Percentiles rank a stretch among this genome's conserved stretches.
Conservation (phyloP, 1,284 basidiomycete genomes). For the Salmacisia buchloeana region DNA sequence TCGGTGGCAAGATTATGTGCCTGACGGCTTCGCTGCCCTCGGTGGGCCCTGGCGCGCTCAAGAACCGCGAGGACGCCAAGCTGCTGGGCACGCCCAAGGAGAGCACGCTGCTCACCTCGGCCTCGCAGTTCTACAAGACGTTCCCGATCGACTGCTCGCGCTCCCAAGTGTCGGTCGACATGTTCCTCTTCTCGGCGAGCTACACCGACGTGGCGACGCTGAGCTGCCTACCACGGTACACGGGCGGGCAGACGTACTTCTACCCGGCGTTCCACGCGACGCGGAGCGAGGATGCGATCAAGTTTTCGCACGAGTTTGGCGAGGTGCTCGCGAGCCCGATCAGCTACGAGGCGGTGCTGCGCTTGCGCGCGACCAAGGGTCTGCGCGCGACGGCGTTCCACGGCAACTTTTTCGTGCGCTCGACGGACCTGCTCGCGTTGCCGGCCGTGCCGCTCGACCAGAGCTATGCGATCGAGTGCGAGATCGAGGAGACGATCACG, state of each 20-base stretch:
- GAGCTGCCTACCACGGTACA: conserved; percentile 89
- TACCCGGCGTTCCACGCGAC: conserved; percentile 97
- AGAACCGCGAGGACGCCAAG: conserved; percentile 94
- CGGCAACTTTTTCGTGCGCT: conserved; percentile 98
- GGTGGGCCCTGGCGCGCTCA: conserved; percentile 82
- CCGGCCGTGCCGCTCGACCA: conserved; percentile 94
- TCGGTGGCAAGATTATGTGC: conserved; percentile 93
- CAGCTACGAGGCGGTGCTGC: conserved; percentile 94
- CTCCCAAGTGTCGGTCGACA: conserved; percentile 94
- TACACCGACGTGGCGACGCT: conserved; percentile 96
- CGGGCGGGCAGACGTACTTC: conserved; percentile 95
- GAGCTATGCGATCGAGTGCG: conserved; percentile 92
- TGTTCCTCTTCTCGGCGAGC: conserved; percentile 90
- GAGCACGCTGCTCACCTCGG: conserved; percentile 53
- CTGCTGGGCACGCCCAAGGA: conserved; percentile 89
- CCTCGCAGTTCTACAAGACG: conserved; percentile 91
- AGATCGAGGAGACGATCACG: conserved; percentile 92
- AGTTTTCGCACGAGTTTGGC: conserved; percentile 95
- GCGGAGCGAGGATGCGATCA: conserved; percentile 87
- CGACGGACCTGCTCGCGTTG: conserved; percentile 92
- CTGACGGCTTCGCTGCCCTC: conserved; percentile 81
- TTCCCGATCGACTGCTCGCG: conserved; percentile 98
- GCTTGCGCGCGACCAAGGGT: conserved; percentile 77
- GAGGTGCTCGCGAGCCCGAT: conserved; percentile 88
- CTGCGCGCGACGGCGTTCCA: conserved; percentile 96